Evolutionary conservation across 1,284 basidiomycete genomes (phyloP).

Genomic region (Pyrrhoderma lamaoense): DNA sequence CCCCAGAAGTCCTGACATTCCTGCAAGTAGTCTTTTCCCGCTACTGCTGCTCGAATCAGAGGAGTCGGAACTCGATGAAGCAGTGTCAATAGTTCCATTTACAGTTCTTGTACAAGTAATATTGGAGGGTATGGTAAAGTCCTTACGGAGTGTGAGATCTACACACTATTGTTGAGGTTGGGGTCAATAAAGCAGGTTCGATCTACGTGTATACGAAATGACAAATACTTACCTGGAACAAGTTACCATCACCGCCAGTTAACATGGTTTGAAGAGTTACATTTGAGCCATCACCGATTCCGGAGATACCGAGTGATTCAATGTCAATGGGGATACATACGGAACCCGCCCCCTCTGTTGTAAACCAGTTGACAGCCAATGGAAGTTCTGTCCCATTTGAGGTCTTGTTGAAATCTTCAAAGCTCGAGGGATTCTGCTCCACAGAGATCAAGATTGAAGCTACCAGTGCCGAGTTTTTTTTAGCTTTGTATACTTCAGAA

Average conservation of each 20-base stretch:
- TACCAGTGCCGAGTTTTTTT: slow-evolving; percentile 20
- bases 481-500: background rate
- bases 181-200: background rate
- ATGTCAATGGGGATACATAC: slow-evolving; percentile 61
- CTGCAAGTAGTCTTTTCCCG: background rate
- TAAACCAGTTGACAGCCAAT: slow-evolving; percentile 41
- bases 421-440: slow-evolving; percentile 45
- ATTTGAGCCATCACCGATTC: slow-evolving; percentile 47
- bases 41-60: background rate
- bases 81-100: background rate
- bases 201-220: background rate
- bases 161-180: slow-evolving; percentile 42
- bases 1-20: slow-evolving; percentile 4
- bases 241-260: slow-evolving; percentile 56
- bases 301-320: slow-evolving; percentile 39
- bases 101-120: slow-evolving; percentile 27
- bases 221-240: slow-evolving; percentile 54
- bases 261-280: slow-evolving; percentile 56
- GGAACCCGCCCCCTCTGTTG: slow-evolving; percentile 43
- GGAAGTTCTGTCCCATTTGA: slow-evolving; percentile 20
- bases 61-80: background rate
- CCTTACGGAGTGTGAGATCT: slow-evolving; percentile 56
- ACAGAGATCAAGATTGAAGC: slow-evolving; percentile 55
- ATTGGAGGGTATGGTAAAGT: slow-evolving; percentile 34
- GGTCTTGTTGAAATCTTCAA: slow-evolving; percentile 51